Evolutionary conservation across 495 filamentous ascomycete species (phyloP).

Genomic region (Aspergillus egyptiacus): DNA sequence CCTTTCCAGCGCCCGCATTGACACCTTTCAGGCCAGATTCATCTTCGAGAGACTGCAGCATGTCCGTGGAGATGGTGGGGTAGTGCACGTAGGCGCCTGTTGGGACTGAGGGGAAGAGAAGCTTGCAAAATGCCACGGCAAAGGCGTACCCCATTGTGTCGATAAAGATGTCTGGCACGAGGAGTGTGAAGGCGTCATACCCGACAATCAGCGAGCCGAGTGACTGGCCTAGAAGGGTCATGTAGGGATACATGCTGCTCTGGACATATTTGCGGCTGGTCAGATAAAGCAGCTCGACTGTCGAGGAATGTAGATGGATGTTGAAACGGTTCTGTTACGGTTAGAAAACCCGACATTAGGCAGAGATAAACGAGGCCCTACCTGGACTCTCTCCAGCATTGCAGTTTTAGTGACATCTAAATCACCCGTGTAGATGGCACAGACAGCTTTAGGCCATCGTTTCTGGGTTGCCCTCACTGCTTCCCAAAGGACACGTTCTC

Average conservation of each 20-base stretch:
- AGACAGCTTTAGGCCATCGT: slow-evolving; percentile 81
- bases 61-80: slow-evolving; percentile 96
- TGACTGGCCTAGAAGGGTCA: slow-evolving; percentile 91
- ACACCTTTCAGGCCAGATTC: slow-evolving; percentile 62
- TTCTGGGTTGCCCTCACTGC: slow-evolving; percentile 87
- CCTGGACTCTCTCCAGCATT: slow-evolving; percentile 74
- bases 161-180: slow-evolving; percentile 89
- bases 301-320: slow-evolving; percentile 79
- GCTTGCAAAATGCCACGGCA: slow-evolving; percentile 71
- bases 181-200: slow-evolving; percentile 85
- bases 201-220: slow-evolving; percentile 80
- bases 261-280: slow-evolving; percentile 80
- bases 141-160: slow-evolving; percentile 99
- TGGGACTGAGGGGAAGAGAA: slow-evolving; percentile 74
- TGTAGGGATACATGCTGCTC: slow-evolving; percentile 77
- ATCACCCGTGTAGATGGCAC: slow-evolving; percentile 91
- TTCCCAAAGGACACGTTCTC: slow-evolving; percentile 95
- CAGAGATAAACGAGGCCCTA: slow-evolving; percentile 20
- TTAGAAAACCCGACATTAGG: not conserved
- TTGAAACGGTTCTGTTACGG: slow-evolving; percentile 71
- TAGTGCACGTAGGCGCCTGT: slow-evolving; percentile 96
- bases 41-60: slow-evolving; percentile 78
- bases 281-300: slow-evolving; percentile 82
- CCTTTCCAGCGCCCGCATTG: slow-evolving; percentile 74
- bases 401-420: slow-evolving; percentile 73